A percentile compares a stretch with the other conserved stretches of the same genome.
Conservation (phyloP, 164 flowering plant species). For the Vitis rupestris region DNA sequence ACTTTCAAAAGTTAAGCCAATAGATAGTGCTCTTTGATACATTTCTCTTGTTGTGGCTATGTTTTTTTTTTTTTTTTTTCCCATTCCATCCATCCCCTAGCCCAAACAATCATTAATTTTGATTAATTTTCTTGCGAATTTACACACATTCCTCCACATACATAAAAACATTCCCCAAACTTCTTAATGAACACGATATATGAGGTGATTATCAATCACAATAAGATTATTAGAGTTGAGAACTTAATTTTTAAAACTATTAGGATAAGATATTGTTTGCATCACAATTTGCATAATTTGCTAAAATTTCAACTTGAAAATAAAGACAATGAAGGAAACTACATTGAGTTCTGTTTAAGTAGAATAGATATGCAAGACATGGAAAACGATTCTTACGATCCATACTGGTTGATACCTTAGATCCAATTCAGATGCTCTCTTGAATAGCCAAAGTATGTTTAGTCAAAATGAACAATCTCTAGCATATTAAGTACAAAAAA, state of each 20-base stretch:
- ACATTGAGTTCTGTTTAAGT: not conserved
- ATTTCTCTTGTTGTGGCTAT: constrained; percentile 66
- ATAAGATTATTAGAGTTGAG: too few relatives aligned
- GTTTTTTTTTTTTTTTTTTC: constrained; percentile 66
- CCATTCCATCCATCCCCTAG: constrained; percentile 99
- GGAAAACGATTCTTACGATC: constrained; percentile 51
- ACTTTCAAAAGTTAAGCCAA: constrained; percentile 71
- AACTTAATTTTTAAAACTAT: too few relatives aligned
- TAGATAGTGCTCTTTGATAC: constrained; percentile 77
- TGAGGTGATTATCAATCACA: too few relatives aligned
- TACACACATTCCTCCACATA: not conserved
- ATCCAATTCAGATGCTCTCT: constrained; percentile 81
- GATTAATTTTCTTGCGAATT: constrained; percentile 7
- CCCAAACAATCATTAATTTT: constrained; percentile 41
- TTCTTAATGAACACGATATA: too few relatives aligned
- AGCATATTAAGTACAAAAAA: too few relatives aligned
- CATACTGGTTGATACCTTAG: constrained; percentile 92
- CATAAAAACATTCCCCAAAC: too few relatives aligned
- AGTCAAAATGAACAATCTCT: too few relatives aligned
- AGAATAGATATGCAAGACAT: not conserved
- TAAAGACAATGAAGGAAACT: not conserved
- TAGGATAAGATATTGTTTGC: too few relatives aligned
- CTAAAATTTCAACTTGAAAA: too few relatives aligned
- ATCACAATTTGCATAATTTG: too few relatives aligned
- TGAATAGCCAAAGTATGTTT: constrained; percentile 37